A percentile compares a stretch with the other conserved stretches of the same genome.
Conservation (phyloP, 306 rosid genomes). For the Pueraria montana region DNA sequence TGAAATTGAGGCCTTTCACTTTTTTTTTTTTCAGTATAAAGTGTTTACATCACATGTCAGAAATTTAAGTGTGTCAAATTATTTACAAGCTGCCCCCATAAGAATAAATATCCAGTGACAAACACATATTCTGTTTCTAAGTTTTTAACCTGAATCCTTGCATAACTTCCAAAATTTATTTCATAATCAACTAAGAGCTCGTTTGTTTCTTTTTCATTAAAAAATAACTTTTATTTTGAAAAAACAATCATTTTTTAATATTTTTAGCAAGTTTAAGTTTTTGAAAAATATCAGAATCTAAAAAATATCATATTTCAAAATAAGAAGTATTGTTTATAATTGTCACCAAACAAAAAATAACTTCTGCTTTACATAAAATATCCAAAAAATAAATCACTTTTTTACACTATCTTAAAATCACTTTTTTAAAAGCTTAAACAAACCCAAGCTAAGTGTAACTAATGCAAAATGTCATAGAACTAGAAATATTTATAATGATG, state of each 20-base stretch:
- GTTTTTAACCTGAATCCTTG: not conserved
- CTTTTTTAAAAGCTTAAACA: not conserved
- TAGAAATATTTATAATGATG: conserved; percentile 27
- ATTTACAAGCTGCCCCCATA: not conserved
- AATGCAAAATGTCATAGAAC: conserved; percentile 22
- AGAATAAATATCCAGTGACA: conserved; percentile 13
- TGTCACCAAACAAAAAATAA: not conserved
- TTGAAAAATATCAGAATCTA: not conserved
- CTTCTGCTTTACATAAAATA: not conserved
- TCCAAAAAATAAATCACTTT: not conserved
- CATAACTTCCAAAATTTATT: conserved; percentile 13
- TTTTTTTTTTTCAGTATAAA: not conserved
- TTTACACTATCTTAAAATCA: not conserved
- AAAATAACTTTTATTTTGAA: too few relatives aligned
- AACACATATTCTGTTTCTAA: not conserved
- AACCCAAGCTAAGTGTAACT: not conserved
- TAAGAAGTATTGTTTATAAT: not conserved
- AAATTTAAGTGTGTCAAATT: conserved; percentile 17
- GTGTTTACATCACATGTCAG: not conserved
- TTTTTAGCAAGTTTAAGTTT: not conserved
- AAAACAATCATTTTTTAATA: not conserved
- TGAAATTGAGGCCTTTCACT: not conserved
- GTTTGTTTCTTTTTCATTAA: not conserved
- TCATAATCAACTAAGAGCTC: not conserved
- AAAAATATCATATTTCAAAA: not conserved